These are phyloP conservation scores for Lepidium didymum DNA, from an alignment of 345 rosid genomes.

Conservation along the genomic window DNA sequence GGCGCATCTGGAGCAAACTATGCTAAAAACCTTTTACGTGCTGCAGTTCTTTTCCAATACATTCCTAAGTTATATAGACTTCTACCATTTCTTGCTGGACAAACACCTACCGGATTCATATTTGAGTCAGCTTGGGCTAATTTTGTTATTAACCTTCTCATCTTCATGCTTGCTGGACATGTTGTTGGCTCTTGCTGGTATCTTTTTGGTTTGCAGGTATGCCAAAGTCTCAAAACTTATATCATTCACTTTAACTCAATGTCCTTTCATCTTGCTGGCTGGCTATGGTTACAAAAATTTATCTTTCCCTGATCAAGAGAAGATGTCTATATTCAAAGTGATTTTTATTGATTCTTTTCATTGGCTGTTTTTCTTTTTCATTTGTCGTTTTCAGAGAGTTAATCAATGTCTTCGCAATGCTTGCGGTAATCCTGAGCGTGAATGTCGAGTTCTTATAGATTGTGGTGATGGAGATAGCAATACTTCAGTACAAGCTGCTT, in stretches of 20 bases:
- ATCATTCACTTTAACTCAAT: not conserved
- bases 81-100: slow-evolving; percentile 68
- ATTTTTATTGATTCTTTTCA: not conserved
- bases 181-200: slow-evolving; percentile 84
- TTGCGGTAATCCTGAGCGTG: slow-evolving; percentile 20
- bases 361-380: not conserved
- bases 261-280: not conserved
- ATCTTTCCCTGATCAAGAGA: not conserved
- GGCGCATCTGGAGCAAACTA: slow-evolving; percentile 50
- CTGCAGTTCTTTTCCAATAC: slow-evolving; percentile 61
- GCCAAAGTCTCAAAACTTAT: not conserved
- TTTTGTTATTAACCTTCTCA: slow-evolving; percentile 75
- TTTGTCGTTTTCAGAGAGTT: slow-evolving; percentile 55
- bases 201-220: slow-evolving; percentile 79
- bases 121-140: slow-evolving; percentile 91
- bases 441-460: slow-evolving; percentile 48
- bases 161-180: slow-evolving; percentile 68
- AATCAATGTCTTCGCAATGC: slow-evolving; percentile 76
- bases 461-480: slow-evolving; percentile 33
- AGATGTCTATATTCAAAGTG: not conserved
- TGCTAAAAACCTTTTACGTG: slow-evolving; percentile 59
- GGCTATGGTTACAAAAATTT: not conserved
- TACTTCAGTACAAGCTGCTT: not conserved
- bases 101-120: slow-evolving; percentile 61
- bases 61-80: slow-evolving; percentile 67